Conservation (phyloP, 2,329 filamentous ascomycete species). For the Cladosporium sp. region DNA sequence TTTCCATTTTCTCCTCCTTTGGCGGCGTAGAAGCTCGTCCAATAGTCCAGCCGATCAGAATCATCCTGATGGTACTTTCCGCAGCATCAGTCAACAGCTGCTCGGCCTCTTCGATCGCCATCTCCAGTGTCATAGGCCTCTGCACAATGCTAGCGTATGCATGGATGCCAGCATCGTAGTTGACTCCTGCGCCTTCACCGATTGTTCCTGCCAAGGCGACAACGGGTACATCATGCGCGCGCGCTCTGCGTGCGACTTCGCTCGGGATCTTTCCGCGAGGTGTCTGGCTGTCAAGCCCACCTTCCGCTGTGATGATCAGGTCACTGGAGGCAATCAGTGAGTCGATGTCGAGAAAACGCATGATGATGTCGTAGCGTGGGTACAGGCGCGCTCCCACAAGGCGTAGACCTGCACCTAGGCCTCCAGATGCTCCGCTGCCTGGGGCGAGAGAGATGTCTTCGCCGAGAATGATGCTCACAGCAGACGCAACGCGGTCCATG, state of each 20-base stretch:
- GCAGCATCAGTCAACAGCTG: conserved; percentile 33
- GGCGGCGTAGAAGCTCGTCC: conserved; percentile 1
- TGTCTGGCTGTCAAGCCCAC: conserved; percentile 49
- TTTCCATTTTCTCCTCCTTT: background rate
- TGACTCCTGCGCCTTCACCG: conserved; percentile 32
- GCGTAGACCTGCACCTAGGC: conserved; percentile 48
- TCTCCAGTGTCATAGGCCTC: conserved; percentile 31
- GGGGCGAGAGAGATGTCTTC: conserved; percentile 37
- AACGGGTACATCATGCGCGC: conserved; percentile 43
- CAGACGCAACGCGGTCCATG: conserved; percentile 40
- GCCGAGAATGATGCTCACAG: conserved; percentile 32
- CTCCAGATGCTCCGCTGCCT: conserved; percentile 50
- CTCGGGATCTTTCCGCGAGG: conserved; percentile 51
- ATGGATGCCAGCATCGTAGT: conserved; percentile 34
- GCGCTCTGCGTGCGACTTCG: conserved; percentile 47
- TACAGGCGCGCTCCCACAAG: conserved; percentile 44
- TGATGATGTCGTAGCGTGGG: conserved; percentile 47
- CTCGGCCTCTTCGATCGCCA: conserved; percentile 33
- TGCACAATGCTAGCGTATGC: conserved; percentile 35
- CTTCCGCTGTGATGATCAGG: conserved; percentile 51
- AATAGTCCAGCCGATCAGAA: conserved; percentile 32
- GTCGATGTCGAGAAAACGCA: conserved; percentile 47
- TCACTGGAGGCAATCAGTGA: conserved; percentile 45
- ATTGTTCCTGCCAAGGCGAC: conserved; percentile 42
- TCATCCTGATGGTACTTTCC: conserved; percentile 35